A percentile compares a stretch with the other conserved stretches of the same genome.
Conservation (phyloP, 129 eudicot genomes). For the Lonicera japonica region DNA sequence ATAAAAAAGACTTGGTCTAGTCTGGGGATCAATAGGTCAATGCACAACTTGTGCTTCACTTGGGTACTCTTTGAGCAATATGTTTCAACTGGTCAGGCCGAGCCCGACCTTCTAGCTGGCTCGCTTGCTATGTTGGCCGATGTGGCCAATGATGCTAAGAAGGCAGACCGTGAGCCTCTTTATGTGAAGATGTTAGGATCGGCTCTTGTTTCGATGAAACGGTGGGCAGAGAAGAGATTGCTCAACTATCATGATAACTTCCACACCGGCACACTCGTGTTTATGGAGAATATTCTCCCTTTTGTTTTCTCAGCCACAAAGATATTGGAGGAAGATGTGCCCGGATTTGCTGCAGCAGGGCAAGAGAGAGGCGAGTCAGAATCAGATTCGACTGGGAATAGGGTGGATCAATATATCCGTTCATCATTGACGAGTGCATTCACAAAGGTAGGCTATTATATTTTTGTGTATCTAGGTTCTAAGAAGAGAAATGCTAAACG, state of each 20-base stretch:
- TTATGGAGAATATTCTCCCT: constrained; percentile 66
- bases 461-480: no score
- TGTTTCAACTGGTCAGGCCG: constrained; percentile 60
- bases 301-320: constrained; percentile 47
- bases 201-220: constrained; percentile 43
- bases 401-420: constrained; percentile 71
- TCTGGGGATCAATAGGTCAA: constrained; percentile 50
- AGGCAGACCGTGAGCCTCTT: constrained; percentile 45
- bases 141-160: constrained; percentile 74
- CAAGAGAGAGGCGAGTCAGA: constrained; percentile 29
- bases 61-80: constrained; percentile 83
- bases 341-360: constrained; percentile 18
- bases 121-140: constrained; percentile 61
- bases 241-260: constrained; percentile 54
- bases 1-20: constrained; percentile 91
- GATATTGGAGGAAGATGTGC: constrained; percentile 55
- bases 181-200: constrained; percentile 54
- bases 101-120: constrained; percentile 67
- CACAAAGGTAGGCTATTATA: constrained; percentile 40
- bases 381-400: constrained; percentile 44
- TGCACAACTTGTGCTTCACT: constrained; percentile 79
- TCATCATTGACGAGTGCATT: constrained; percentile 72
- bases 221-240: constrained; percentile 66
- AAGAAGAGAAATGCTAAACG: no score
- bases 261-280: constrained; percentile 23